These are phyloP conservation scores for Mycena capillaripes DNA, from an alignment of 768 basidiomycete species.

Conservation along the genomic window DNA sequence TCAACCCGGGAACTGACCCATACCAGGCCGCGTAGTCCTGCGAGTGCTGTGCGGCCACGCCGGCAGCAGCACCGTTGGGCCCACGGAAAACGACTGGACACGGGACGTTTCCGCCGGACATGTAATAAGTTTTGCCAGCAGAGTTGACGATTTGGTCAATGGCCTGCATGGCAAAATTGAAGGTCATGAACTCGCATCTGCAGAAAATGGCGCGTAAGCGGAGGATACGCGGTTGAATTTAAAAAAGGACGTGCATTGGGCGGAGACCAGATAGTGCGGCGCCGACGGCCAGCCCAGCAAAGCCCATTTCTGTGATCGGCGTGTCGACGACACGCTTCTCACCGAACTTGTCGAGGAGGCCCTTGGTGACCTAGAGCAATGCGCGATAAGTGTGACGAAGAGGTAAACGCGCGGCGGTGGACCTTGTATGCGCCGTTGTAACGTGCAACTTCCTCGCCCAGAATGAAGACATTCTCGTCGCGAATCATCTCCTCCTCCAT, in stretches of 20 bases:
- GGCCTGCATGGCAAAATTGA: conserved; percentile 99
- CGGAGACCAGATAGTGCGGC: conserved; percentile 94
- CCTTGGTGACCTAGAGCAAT: conserved; percentile 88
- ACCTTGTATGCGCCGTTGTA: conserved; percentile 99
- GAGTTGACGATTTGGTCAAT: conserved; percentile 99
- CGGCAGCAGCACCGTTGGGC: conserved; percentile 97
- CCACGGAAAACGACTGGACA: conserved; percentile 99
- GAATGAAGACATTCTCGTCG: conserved; percentile 93
- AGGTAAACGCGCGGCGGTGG: background rate
- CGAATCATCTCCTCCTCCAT: conserved; percentile 99
- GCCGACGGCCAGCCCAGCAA: conserved; percentile 96
- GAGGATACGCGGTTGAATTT: conserved; percentile 22
- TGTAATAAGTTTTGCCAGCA: conserved; percentile 99
- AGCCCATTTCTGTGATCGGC: conserved; percentile 98
- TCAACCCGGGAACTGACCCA: conserved; percentile 92
- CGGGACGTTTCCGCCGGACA: conserved; percentile 99
- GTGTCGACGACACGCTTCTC: conserved; percentile 99
- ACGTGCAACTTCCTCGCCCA: conserved; percentile 98
- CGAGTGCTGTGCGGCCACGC: conserved; percentile 97
- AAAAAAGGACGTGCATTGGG: conserved; percentile 76
- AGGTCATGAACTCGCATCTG: conserved; percentile 99
- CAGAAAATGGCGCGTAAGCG: conserved; percentile 21
- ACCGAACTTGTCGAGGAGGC: conserved; percentile 98
- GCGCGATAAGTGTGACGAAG: conserved; percentile 4
- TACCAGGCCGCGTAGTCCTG: conserved; percentile 99